A percentile compares a stretch with the other conserved stretches of the same genome.
Conservation (phyloP, 768 basidiomycete species). For the Leccinum fibrillosum region DNA sequence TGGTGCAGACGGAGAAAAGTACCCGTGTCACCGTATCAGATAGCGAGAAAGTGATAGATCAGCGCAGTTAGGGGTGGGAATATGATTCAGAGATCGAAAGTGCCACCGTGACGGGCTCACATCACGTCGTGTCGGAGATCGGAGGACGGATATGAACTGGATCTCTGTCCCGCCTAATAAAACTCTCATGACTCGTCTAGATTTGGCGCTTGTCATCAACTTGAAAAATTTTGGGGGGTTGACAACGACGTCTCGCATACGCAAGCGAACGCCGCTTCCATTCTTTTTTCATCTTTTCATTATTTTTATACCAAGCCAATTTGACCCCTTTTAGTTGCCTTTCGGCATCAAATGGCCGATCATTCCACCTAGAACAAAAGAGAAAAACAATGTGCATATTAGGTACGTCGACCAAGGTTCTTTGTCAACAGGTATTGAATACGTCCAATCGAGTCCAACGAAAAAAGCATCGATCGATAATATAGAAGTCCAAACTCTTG, state of each 20-base stretch:
- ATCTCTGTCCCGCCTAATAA: too few relatives aligned
- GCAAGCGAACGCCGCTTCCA: neutral
- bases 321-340: neutral
- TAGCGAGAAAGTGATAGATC: too few relatives aligned
- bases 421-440: neutral
- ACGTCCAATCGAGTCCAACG: neutral
- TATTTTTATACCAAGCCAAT: neutral
- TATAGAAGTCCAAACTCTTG: neutral
- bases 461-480: neutral
- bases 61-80: too few relatives aligned
- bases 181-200: too few relatives aligned
- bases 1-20: too few relatives aligned
- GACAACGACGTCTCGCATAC: too few relatives aligned
- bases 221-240: neutral
- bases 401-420: neutral
- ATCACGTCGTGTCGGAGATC: too few relatives aligned
- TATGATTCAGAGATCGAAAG: too few relatives aligned
- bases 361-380: neutral
- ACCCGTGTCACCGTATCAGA: too few relatives aligned
- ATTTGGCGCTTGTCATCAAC: neutral
- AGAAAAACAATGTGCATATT: neutral
- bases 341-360: neutral
- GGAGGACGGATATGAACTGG: too few relatives aligned
- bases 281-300: neutral
- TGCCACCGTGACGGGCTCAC: too few relatives aligned